These are phyloP conservation scores for Pseudopithomyces maydicus DNA, from an alignment of 2,329 filamentous ascomycete genomes.

Conservation along the genomic window DNA sequence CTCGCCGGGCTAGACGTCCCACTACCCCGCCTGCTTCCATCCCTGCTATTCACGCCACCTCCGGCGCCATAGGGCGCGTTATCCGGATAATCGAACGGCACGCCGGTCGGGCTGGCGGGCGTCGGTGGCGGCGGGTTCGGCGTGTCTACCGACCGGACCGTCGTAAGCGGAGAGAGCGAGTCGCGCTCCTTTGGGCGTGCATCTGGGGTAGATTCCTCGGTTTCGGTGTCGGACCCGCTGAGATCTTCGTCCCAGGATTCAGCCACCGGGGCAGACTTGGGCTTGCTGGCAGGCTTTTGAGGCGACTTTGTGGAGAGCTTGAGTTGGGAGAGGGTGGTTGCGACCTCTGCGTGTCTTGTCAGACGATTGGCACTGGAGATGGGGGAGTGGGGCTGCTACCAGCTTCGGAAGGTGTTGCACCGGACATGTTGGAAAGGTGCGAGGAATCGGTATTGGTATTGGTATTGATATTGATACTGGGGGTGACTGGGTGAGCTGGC, in stretches of 20 bases:
- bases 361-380: constrained; percentile 1
- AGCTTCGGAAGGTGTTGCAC: constrained; percentile 30
- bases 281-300: constrained; percentile 35
- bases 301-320: constrained; percentile 41
- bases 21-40: constrained; percentile 23
- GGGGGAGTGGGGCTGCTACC: constrained; percentile 18
- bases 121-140: constrained; percentile 43
- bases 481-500: background rate
- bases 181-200: constrained; percentile 35
- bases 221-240: constrained; percentile 44
- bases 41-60: constrained; percentile 10
- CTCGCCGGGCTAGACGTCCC: constrained; percentile 31
- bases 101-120: constrained; percentile 6
- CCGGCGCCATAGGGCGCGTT: constrained; percentile 21
- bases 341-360: constrained; percentile 36
- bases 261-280: constrained; percentile 53
- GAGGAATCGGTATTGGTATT: background rate
- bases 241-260: constrained; percentile 82
- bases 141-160: constrained; percentile 20
- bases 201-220: constrained; percentile 28
- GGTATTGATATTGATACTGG: background rate
- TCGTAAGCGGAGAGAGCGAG: constrained; percentile 26
- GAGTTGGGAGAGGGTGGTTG: constrained; percentile 42
- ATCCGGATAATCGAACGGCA: constrained; percentile 38
- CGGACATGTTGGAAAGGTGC: constrained; percentile 17